Evolutionary conservation across 768 basidiomycete genomes (phyloP).

Genomic region (Lentinula aciculospora): DNA sequence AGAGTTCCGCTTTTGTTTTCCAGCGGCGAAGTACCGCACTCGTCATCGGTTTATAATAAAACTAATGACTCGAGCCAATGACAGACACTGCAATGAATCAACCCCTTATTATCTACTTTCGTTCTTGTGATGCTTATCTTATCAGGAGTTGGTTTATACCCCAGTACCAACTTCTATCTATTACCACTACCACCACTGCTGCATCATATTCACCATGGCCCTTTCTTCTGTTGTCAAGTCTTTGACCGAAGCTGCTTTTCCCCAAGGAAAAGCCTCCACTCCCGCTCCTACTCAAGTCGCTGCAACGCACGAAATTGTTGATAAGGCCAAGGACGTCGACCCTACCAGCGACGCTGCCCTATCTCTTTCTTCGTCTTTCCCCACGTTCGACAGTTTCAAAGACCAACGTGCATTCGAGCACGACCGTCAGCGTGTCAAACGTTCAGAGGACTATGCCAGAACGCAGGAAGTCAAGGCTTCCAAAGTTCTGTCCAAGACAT

Average conservation of each 20-base stretch:
- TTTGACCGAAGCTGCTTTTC: neutral
- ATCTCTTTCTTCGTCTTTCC: conserved; percentile 8
- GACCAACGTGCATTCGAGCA: conserved; percentile 45
- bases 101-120: neutral
- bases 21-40: neutral
- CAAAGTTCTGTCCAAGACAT: neutral
- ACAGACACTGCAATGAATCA: neutral
- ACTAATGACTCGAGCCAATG: too few species aligned
- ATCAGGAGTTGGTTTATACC: neutral
- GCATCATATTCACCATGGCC: neutral
- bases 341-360: neutral
- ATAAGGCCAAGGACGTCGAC: neutral
- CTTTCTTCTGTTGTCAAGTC: neutral
- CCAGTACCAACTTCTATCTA: too few species aligned
- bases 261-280: neutral
- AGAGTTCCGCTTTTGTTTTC: neutral
- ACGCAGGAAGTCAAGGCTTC: conserved; percentile 27
- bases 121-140: neutral
- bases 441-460: conserved; percentile 33
- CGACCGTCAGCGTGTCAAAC: conserved; percentile 40
- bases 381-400: conserved; percentile 21
- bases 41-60: too few species aligned
- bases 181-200: neutral
- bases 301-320: neutral
- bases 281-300: neutral